Evolutionary conservation across 495 filamentous ascomycete genomes (phyloP), one percentile per base, ranked within the genome.

Genomic region (Acidomyces sp.): DNA sequence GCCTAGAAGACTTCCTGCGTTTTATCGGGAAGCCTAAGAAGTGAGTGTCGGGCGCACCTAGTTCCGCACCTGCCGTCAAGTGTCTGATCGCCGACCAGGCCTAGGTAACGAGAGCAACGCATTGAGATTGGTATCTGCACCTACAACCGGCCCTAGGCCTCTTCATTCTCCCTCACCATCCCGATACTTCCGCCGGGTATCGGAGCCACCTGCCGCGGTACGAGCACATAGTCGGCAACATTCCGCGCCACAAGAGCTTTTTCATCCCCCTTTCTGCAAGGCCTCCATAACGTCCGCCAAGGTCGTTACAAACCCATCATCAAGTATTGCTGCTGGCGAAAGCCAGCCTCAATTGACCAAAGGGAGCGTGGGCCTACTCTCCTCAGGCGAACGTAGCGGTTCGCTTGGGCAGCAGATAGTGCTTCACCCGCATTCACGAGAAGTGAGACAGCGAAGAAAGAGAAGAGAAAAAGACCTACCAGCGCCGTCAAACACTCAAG

Each of bases 11-110:
- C 62, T 78, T 94, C 52, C 74, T 95, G 56, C 83, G 85, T 67
- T 86, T 93, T 68, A 74, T 95, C 49, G 93, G 84, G 46, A 92
- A 92, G 70, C 88, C 86, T 55, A 85, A 83, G 58, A 94, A 94
- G 87, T 96, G 63, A 61, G 81, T 16, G 13, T 7, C 13, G 13
- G 15, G 34, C 32, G 7, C 13, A 27, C 25, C n/a, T 22, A 41
- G 5, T 15, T 38, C 30, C 19, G 43, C 32, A 12, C 36, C 6
- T 2, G 15, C 15, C 19, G 29, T 37, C 6, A 9, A 5, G 18
- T 48, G 10, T 45, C 46, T 53, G n/a, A 46, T 22, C 30, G 11
- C n/a, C 20, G 22, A 18, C 20, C 50, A 94, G 87, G 73, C 85
- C 86, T 62, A 74, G 88, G 93, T 95, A 93, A 77, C 83, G 79